Evolutionary conservation across 169 alveolate genomes (phyloP), one percentile per base, ranked within the genome.

Genomic region (Toxoplasma gondii): DNA sequence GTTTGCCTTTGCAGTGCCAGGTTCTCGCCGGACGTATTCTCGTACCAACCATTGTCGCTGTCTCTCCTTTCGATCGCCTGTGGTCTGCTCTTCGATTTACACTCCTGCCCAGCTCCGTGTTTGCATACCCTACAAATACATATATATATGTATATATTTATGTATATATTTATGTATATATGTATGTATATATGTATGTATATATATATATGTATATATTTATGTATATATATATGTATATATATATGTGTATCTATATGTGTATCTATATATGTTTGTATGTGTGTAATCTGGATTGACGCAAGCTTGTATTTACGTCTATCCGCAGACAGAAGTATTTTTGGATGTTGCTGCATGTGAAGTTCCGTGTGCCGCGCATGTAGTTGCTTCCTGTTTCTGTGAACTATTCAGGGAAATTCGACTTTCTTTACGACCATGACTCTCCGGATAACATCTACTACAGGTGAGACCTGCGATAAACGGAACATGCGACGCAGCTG

Each of bases 371-470:
- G n/a, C n/a, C n/a, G n/a, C n/a, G n/a, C n/a, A n/a, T n/a, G n/a
- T n/a, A n/a, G n/a, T n/a, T n/a, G n/a, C n/a, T n/a, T n/a, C n/a
- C n/a, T n/a, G n/a, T n/a, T n/a, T n/a, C n/a, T n/a, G n/a, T n/a
- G n/a, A n/a, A n/a, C n/a, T 70, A 12, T 64, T 44, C 81, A 90
- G 94, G 93, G 34, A 90, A 91, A 7, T 88, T 94, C 88, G 81
- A 81, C 86, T 94, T 94, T 83, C 17, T 94, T 67, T 94, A 83
- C 82, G 92, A 94, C n/a, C 78, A 88, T 38, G 96, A 92, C 92
- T 87, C 96, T n/a, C 93, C 93, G 7, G 95, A 91, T 78, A 92
- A 87, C 82, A 91, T 92, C 1, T 94, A 94, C 83, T 94, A 94
- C 95, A 84, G 96, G 95, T 94, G n/a, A 64, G 53, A 16, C 4